Evolutionary conservation across 1,139 yeast species (phyloP).

Genomic region (Diutina rugosa): DNA sequence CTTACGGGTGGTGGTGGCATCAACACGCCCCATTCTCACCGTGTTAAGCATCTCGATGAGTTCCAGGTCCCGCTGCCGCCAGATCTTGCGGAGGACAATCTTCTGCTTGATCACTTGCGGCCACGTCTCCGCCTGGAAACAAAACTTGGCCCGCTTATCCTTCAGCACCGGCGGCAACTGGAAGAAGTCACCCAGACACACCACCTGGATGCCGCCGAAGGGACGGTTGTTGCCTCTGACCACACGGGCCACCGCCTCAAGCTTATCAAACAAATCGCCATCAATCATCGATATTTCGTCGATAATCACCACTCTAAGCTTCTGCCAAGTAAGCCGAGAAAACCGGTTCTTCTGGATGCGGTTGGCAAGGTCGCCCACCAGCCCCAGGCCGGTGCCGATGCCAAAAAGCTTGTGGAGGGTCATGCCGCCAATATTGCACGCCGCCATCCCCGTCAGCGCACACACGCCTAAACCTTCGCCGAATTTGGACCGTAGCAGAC

Average conservation of each 20-base stretch:
- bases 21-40: conserved; percentile 59
- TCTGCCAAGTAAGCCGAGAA: conserved; percentile 42
- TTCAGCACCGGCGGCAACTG: conserved; percentile 70
- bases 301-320: conserved; percentile 49
- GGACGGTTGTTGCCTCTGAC: conserved; percentile 34
- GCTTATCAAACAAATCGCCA: conserved; percentile 49
- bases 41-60: conserved; percentile 66
- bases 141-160: conserved; percentile 34
- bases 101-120: conserved; percentile 37
- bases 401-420: conserved; percentile 74
- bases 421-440: conserved; percentile 73
- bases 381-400: conserved; percentile 56
- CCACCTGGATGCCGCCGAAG: conserved; percentile 75
- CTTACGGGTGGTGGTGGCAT: conserved; percentile 36
- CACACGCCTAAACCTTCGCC: conserved; percentile 60
- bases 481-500: conserved; percentile 19
- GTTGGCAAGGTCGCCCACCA: conserved; percentile 27
- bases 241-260: conserved; percentile 45
- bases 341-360: conserved; percentile 33
- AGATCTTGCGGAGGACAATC: conserved; percentile 48
- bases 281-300: conserved; percentile 84
- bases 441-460: conserved; percentile 90
- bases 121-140: conserved; percentile 42
- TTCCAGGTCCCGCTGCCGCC: conserved; percentile 55
- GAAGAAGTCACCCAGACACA: conserved; percentile 74